Evolutionary conservation across 225 moss, liverwort and hornwort species (phyloP).

Genomic region (Physcomitrellopsis africana): DNA sequence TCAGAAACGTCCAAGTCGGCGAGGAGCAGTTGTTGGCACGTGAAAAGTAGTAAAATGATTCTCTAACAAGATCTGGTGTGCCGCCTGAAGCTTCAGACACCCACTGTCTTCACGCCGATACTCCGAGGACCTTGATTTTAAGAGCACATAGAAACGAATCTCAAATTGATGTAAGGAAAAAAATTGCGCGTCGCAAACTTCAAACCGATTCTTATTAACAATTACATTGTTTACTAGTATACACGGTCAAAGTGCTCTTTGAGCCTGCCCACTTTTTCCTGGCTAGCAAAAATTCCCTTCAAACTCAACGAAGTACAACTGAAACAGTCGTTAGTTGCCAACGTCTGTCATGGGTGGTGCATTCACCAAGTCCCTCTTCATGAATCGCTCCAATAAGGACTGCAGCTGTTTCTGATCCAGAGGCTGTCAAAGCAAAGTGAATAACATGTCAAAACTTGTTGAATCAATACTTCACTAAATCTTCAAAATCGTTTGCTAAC

Average conservation of each 20-base stretch:
- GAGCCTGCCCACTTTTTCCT: slow-evolving; percentile 11
- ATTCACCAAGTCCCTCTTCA: slow-evolving; percentile 51
- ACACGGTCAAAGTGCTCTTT: slow-evolving; percentile 22
- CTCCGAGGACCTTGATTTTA: too few relatives aligned
- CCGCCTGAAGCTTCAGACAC: too few relatives aligned
- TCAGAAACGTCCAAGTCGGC: too few relatives aligned
- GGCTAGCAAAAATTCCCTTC: slow-evolving; percentile 3
- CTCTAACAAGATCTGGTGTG: too few relatives aligned
- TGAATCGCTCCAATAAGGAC: slow-evolving; percentile 49
- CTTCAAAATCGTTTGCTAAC: not conserved
- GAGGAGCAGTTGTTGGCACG: too few relatives aligned
- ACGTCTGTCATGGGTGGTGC: slow-evolving; percentile 31
- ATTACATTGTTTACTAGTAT: not conserved
- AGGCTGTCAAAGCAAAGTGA: slow-evolving; percentile 32
- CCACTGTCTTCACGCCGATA: too few relatives aligned
- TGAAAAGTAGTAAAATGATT: too few relatives aligned
- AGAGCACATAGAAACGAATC: too few relatives aligned
- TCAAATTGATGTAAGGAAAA: too few relatives aligned
- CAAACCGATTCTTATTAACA: not conserved
- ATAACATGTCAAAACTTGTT: slow-evolving; percentile 1
- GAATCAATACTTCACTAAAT: not conserved
- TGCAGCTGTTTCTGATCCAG: slow-evolving; percentile 55
- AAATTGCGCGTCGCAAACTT: too few relatives aligned
- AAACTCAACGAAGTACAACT: slow-evolving; percentile 9
- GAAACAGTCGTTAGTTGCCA: not conserved